A percentile compares a stretch with the other conserved stretches of the same genome.
These are phyloP conservation scores for Cladosporium sp. DNA, from an alignment of 2,329 filamentous ascomycete species.

Conservation along the genomic window DNA sequence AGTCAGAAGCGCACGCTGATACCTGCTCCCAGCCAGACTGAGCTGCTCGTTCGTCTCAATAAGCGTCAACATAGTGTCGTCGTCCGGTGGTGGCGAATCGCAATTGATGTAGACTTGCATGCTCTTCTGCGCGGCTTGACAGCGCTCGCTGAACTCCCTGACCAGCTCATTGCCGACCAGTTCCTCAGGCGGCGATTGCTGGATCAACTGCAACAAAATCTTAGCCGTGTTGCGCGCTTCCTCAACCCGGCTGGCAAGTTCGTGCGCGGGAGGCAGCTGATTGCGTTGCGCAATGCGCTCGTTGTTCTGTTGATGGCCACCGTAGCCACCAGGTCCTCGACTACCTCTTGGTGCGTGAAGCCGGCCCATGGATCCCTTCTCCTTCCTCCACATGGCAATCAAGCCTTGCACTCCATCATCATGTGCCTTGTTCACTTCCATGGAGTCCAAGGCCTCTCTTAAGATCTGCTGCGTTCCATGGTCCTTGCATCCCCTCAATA, in stretches of 20 bases:
- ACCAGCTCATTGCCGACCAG: slow-evolving; percentile 81
- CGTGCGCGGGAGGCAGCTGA: slow-evolving; percentile 61
- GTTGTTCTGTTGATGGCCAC: not conserved
- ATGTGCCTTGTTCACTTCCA: slow-evolving; percentile 66
- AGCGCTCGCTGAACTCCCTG: slow-evolving; percentile 86
- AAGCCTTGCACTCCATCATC: slow-evolving; percentile 71
- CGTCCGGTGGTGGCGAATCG: slow-evolving; percentile 76
- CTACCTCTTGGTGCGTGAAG: slow-evolving; percentile 15
- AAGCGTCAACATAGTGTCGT: slow-evolving; percentile 86
- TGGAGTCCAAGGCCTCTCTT: slow-evolving; percentile 76
- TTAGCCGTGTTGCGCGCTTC: slow-evolving; percentile 89
- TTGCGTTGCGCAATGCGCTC: slow-evolving; percentile 2
- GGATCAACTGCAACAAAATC: slow-evolving; percentile 84
- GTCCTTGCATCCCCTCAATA: slow-evolving; percentile 69
- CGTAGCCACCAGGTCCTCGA: slow-evolving; percentile 6
- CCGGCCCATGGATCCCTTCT: slow-evolving; percentile 55
- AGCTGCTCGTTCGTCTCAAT: slow-evolving; percentile 95
- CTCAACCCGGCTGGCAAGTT: slow-evolving; percentile 78
- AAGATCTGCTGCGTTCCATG: slow-evolving; percentile 77
- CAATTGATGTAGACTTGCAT: slow-evolving; percentile 82
- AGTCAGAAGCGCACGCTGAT: slow-evolving; percentile 71
- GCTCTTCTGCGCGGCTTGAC: slow-evolving; percentile 71
- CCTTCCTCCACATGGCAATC: slow-evolving; percentile 82
- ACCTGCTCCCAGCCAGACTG: slow-evolving; percentile 73
- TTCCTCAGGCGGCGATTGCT: slow-evolving; percentile 74